phyloP scores from a whole-genome alignment of 768 basidiomycete genomes.

The Amanita molliuscula region DNA sequence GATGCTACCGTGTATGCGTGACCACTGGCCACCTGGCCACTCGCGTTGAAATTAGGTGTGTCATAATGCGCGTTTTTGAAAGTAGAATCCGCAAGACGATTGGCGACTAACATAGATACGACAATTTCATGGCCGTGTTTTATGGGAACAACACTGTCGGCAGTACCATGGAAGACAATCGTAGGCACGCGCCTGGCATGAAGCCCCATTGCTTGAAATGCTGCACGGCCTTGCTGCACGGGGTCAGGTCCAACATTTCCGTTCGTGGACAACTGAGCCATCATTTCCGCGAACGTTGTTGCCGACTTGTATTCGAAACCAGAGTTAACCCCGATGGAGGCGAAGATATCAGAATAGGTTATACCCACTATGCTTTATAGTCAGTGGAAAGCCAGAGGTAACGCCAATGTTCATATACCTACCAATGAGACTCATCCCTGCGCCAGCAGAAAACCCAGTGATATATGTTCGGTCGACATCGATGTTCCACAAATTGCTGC shows the following conservation, averaged over 20 bases:
- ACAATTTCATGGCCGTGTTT: background rate
- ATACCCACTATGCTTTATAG: background rate
- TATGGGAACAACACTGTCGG: background rate
- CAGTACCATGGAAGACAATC: background rate
- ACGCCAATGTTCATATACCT: background rate
- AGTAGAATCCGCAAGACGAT: background rate
- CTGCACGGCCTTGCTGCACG: background rate
- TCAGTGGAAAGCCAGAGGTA: background rate
- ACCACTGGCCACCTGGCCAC: background rate
- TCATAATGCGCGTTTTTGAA: background rate
- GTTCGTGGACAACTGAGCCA: background rate
- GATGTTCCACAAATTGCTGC: background rate
- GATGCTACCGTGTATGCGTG: background rate
- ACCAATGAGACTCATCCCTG: background rate
- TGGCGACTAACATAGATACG: background rate
- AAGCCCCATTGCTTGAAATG: background rate
- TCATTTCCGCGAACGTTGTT: background rate
- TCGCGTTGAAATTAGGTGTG: background rate
- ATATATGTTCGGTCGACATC: background rate
- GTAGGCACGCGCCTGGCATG: background rate
- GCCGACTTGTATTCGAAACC: background rate
- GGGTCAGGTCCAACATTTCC: background rate
- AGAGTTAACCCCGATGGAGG: background rate
- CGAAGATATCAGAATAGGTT: background rate
- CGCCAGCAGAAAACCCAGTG: background rate